phyloP scores from a whole-genome alignment of 768 basidiomycete species.

The Boletus rubroflammeus region DNA sequence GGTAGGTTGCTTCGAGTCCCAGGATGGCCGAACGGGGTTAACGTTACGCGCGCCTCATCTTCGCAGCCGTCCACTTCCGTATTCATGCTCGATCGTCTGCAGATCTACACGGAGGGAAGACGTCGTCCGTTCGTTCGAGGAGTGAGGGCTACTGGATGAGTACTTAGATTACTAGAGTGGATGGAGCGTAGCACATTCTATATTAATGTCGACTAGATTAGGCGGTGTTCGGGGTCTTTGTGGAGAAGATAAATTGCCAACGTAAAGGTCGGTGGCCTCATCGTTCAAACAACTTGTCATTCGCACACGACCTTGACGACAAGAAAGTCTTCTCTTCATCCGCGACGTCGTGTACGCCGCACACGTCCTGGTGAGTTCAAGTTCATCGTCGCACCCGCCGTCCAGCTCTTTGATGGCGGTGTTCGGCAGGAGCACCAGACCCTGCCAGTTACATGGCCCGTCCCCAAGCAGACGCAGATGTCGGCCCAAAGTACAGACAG shows the following conservation, averaged over 20 bases:
- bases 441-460: conserved; percentile 27
- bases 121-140: conserved; percentile 13
- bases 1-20: conserved; percentile 22
- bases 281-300: background rate
- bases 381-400: conserved; percentile 3
- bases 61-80: conserved; percentile 30
- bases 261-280: conserved; percentile 19
- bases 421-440: conserved; percentile 13
- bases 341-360: conserved; percentile 9
- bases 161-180: background rate
- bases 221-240: conserved; percentile 21
- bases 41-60: conserved; percentile 10
- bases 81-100: conserved; percentile 28
- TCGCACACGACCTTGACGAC: conserved; percentile 18
- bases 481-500: conserved; percentile 32
- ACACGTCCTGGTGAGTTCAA: conserved; percentile 13
- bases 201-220: conserved; percentile 1
- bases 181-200: background rate
- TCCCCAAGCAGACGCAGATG: conserved; percentile 31
- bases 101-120: conserved; percentile 27
- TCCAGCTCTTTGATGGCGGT: conserved; percentile 1
- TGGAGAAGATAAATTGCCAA: conserved; percentile 17
- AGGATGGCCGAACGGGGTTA: conserved; percentile 7
- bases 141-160: conserved; percentile 5
- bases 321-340: background rate